These are phyloP conservation scores for Cryptomeria japonica DNA, from an alignment of 75 land plant species.

Conservation along the genomic window DNA sequence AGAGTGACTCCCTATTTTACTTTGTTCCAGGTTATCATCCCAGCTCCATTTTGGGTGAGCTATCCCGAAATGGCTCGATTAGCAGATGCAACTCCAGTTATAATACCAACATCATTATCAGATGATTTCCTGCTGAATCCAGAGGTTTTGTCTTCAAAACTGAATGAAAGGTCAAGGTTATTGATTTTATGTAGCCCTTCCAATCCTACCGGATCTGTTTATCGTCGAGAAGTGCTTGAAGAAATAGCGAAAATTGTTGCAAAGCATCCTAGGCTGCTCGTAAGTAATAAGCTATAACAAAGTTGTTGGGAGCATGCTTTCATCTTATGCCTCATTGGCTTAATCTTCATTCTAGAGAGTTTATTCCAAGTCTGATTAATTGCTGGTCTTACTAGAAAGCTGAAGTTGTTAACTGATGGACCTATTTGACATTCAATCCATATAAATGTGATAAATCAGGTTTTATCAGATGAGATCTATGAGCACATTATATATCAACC, in stretches of 20 bases:
- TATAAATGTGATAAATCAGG: constrained; percentile 43
- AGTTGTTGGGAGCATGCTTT: background rate
- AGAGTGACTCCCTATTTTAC: background rate
- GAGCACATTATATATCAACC: constrained; percentile 95
- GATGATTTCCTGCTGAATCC: constrained; percentile 88
- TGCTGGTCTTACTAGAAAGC: constrained; percentile 6
- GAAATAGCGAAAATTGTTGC: constrained; percentile 87
- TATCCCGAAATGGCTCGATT: constrained; percentile 94
- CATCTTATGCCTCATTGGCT: background rate
- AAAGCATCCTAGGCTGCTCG: constrained; percentile 89
- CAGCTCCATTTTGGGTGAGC: constrained; percentile 97
- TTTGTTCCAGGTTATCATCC: constrained; percentile 79
- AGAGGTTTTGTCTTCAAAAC: constrained; percentile 63
- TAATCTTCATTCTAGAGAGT: background rate
- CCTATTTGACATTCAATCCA: background rate
- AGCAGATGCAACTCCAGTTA: constrained; percentile 89
- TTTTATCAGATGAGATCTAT: constrained; percentile 95
- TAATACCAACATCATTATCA: constrained; percentile 64
- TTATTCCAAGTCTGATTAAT: background rate
- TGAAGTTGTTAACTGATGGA: background rate
- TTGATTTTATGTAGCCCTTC: constrained; percentile 91
- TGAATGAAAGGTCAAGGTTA: constrained; percentile 88
- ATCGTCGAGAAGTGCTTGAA: constrained; percentile 69
- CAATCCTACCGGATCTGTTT: constrained; percentile 98
- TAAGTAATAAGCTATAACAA: constrained; percentile 16